Evolutionary conservation across 371 early-diverging fungal genomes (phyloP).

Genomic region (Rhizopus sp.): DNA sequence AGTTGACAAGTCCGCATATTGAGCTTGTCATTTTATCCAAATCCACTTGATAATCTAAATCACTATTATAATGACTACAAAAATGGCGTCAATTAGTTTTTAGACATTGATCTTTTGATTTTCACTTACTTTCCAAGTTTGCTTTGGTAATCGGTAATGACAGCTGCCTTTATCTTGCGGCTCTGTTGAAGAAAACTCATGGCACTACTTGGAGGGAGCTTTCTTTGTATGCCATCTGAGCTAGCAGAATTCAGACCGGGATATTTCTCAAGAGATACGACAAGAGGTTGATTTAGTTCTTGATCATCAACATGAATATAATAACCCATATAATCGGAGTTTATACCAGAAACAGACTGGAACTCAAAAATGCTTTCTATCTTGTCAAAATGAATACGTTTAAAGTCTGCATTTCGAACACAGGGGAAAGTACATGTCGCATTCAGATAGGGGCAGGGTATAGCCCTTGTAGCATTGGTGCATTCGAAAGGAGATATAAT

Average conservation of each 20-base stretch:
- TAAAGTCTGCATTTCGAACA: conserved; percentile 59
- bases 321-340: conserved; percentile 29
- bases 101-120: neutral
- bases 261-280: conserved; percentile 15
- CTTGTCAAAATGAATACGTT: conserved; percentile 59
- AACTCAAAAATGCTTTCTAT: conserved; percentile 65
- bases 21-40: conserved; percentile 34
- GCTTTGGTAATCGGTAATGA: conserved; percentile 63
- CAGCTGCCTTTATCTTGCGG: conserved; percentile 61
- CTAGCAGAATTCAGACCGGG: conserved; percentile 41
- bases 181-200: conserved; percentile 72
- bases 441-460: conserved; percentile 46
- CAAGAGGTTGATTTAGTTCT: conserved; percentile 21
- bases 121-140: conserved; percentile 45
- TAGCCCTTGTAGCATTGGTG: conserved; percentile 46
- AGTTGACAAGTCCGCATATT: conserved; percentile 65
- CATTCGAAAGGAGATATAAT: conserved; percentile 62
- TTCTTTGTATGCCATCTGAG: conserved; percentile 48
- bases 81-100: conserved; percentile 10
- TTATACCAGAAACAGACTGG: conserved; percentile 44
- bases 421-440: conserved; percentile 71
- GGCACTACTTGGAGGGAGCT: conserved; percentile 76
- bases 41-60: conserved; percentile 56
- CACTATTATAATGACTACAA: conserved; percentile 64
- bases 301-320: conserved; percentile 53